A percentile compares a stretch with the other conserved stretches of the same genome.
phyloP scores from a whole-genome alignment of 2,329 filamentous ascomycete species.

The Septoria petroselini region DNA sequence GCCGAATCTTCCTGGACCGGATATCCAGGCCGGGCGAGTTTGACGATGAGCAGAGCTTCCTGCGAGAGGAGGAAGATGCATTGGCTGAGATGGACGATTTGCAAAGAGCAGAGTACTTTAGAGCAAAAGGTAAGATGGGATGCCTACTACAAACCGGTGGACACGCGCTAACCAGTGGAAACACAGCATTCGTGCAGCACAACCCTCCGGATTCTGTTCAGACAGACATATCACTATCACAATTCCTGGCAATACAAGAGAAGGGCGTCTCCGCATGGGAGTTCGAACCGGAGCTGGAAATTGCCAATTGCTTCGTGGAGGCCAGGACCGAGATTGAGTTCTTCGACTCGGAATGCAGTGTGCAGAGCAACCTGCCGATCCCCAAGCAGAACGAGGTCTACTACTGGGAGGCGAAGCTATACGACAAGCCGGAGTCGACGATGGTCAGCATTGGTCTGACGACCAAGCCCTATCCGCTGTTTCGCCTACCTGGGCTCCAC shows the following conservation, averaged over 20 bases:
- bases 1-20: constrained; percentile 88
- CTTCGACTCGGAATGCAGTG: constrained; percentile 95
- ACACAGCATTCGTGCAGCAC: constrained; percentile 80
- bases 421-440: constrained; percentile 89
- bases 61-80: constrained; percentile 89
- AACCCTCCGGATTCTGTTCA: constrained; percentile 94
- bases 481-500: constrained; percentile 88
- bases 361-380: constrained; percentile 92
- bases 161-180: constrained; percentile 27
- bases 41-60: constrained; percentile 94
- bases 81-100: constrained; percentile 94
- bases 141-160: neutral
- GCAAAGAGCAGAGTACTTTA: constrained; percentile 81
- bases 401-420: constrained; percentile 99
- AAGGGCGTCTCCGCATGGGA: constrained; percentile 99
- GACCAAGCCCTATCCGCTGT: constrained; percentile 95
- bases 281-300: constrained; percentile 97
- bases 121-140: constrained; percentile 75
- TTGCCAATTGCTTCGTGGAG: constrained; percentile 98
- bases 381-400: constrained; percentile 99
- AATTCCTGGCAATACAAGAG: constrained; percentile 97
- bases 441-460: constrained; percentile 88
- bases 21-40: constrained; percentile 93
- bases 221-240: constrained; percentile 95
- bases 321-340: constrained; percentile 96